Evolutionary conservation across 2,329 filamentous ascomycete genomes (phyloP).

Genomic region (Tolypocladium pustulatum): DNA sequence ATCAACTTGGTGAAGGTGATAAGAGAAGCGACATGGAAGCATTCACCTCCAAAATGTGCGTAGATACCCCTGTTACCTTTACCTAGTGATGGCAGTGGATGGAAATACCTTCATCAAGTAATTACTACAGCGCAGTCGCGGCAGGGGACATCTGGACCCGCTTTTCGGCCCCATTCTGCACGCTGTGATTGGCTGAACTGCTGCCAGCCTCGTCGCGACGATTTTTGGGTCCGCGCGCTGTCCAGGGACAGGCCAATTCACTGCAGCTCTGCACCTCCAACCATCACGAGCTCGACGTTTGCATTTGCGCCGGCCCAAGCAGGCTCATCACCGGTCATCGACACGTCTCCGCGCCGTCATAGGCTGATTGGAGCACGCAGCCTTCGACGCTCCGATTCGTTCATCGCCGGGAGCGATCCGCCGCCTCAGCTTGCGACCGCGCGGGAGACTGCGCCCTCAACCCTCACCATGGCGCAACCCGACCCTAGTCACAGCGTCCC

Average conservation of each 20-base stretch:
- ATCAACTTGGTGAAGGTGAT: neutral
- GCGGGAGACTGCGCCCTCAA: neutral
- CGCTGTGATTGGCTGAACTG: conserved; percentile 15
- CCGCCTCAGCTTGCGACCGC: neutral
- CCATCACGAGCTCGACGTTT: neutral
- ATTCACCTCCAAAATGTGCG: neutral
- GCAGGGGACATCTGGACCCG: conserved; percentile 7
- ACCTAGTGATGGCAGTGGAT: too few relatives aligned
- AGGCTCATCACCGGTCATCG: neutral
- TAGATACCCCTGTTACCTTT: too few relatives aligned
- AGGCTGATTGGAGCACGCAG: neutral
- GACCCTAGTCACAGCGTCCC: conserved; percentile 32
- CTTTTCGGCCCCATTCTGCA: neutral
- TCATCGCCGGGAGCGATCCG: neutral
- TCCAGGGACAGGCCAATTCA: conserved; percentile 1
- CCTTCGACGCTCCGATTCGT: neutral
- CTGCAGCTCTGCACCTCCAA: neutral
- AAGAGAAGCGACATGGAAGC: neutral
- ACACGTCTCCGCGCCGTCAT: neutral
- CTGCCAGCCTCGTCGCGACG: conserved; percentile 24
- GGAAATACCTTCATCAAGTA: neutral
- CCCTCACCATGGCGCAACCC: conserved; percentile 25
- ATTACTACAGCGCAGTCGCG: neutral
- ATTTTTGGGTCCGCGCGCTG: conserved; percentile 22
- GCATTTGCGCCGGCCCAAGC: conserved; percentile 4